Evolutionary conservation across 2,329 filamentous ascomycete species (phyloP).

Genomic region (Penicillium fuscoglaucum): DNA sequence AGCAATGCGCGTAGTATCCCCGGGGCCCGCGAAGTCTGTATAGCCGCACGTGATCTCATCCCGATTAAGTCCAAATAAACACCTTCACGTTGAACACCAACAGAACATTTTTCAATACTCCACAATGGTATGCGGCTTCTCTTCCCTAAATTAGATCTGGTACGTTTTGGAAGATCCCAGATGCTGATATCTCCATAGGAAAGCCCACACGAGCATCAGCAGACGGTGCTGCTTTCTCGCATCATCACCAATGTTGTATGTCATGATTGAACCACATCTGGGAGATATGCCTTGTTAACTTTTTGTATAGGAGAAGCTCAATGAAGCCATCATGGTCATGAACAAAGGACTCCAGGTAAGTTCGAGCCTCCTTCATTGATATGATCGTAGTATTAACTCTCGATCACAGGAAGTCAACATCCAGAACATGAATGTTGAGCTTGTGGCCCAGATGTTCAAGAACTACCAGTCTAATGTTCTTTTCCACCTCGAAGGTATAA

Average conservation of each 20-base stretch:
- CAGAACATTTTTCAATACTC: not conserved
- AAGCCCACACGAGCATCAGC: conserved; percentile 95
- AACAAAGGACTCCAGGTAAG: conserved; percentile 85
- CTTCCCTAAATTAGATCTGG: not conserved
- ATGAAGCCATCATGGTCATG: conserved; percentile 87
- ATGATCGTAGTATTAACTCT: not conserved
- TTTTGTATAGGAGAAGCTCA: conserved; percentile 79
- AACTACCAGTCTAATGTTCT: conserved; percentile 98
- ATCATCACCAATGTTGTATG: conserved; percentile 97
- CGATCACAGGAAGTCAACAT: conserved; percentile 83
- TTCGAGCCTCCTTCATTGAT: not conserved
- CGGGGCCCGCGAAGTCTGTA: conserved; percentile 6
- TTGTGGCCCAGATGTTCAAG: conserved; percentile 99
- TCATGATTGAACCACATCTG: conserved; percentile 17
- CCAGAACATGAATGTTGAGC: conserved; percentile 97
- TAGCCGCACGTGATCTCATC: conserved; percentile 9
- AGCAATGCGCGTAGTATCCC: not conserved
- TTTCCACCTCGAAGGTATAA: conserved; percentile 89
- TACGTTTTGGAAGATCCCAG: not conserved
- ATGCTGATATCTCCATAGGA: conserved; percentile 57
- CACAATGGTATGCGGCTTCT: conserved; percentile 3
- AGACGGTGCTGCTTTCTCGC: conserved; percentile 86
- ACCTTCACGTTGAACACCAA: conserved; percentile 13
- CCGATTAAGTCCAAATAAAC: conserved; percentile 9
- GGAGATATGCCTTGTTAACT: conserved; percentile 11